A percentile compares a stretch with the other conserved stretches of the same genome.
These are phyloP conservation scores for Claviceps fusiformis DNA, from an alignment of 2,329 filamentous ascomycete species.

Conservation along the genomic window DNA sequence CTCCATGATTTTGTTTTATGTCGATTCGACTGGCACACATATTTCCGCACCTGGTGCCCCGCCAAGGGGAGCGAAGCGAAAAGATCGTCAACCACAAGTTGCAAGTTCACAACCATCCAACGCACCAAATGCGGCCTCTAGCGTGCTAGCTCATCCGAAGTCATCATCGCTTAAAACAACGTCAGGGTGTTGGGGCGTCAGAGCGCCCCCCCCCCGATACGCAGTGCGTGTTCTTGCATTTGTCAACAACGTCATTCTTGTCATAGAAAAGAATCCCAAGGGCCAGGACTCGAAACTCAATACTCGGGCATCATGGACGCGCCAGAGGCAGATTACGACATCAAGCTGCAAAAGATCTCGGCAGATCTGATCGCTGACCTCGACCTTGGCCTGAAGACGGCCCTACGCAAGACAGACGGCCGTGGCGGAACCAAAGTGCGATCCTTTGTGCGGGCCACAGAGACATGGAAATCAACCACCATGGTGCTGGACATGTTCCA, in stretches of 20 bases:
- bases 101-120: too few relatives aligned
- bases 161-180: background rate
- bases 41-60: background rate
- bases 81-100: background rate
- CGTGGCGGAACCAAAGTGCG: conserved; percentile 29
- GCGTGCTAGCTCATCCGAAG: background rate
- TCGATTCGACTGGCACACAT: background rate
- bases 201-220: background rate
- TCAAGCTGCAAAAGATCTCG: conserved; percentile 48
- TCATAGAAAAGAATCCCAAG: too few relatives aligned
- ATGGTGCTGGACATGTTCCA: conserved; percentile 74
- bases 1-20: background rate
- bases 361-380: conserved; percentile 46
- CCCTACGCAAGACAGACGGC: conserved; percentile 38
- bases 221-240: background rate
- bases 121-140: too few relatives aligned
- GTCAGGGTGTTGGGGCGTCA: too few relatives aligned
- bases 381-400: conserved; percentile 35
- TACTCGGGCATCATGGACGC: conserved; percentile 43
- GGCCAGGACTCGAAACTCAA: too few relatives aligned
- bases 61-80: background rate
- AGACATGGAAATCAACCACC: conserved; percentile 33
- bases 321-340: conserved; percentile 44
- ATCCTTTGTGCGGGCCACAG: conserved; percentile 34
- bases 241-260: background rate